Percentiles rank a stretch among this genome's conserved stretches.
Evolutionary conservation across 768 basidiomycete genomes (phyloP).

Genomic region (Daedaleopsis sinensis): DNA sequence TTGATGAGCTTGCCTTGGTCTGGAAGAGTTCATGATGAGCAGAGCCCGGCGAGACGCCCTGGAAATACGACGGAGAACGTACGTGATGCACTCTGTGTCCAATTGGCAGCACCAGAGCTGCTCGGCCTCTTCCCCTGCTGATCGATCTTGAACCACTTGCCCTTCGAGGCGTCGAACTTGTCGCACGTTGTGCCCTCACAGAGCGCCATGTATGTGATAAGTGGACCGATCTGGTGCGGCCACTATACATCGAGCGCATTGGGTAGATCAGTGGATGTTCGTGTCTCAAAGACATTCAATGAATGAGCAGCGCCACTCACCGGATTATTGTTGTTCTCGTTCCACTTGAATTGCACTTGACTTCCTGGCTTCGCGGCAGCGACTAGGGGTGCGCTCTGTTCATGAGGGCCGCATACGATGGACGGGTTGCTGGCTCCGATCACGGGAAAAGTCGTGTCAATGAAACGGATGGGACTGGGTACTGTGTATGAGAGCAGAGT

Average conservation of each 20-base stretch:
- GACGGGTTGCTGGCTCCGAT: neutral
- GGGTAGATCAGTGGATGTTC: neutral
- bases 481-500: neutral
- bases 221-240: slow-evolving; percentile 67
- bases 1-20: too few species aligned
- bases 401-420: neutral
- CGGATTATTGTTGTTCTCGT: neutral
- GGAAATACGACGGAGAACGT: too few species aligned
- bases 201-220: slow-evolving; percentile 74
- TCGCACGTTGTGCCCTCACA: slow-evolving; percentile 62
- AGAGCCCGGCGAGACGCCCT: too few species aligned
- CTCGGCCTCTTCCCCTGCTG: slow-evolving; percentile 21
- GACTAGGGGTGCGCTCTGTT: slow-evolving; percentile 14
- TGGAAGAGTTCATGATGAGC: too few species aligned
- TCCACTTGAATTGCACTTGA: neutral
- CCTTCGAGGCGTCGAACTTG: slow-evolving; percentile 58
- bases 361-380: slow-evolving; percentile 1
- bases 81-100: too few species aligned
- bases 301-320: neutral
- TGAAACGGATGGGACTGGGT: neutral
- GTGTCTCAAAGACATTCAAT: neutral
- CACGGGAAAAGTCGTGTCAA: neutral
- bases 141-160: slow-evolving; percentile 72
- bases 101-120: too few species aligned
- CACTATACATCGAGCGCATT: slow-evolving; percentile 34